Evolutionary conservation across 768 basidiomycete species (phyloP), one percentile per base, ranked within the genome.

Genomic region (Pleurotus giganteus): DNA sequence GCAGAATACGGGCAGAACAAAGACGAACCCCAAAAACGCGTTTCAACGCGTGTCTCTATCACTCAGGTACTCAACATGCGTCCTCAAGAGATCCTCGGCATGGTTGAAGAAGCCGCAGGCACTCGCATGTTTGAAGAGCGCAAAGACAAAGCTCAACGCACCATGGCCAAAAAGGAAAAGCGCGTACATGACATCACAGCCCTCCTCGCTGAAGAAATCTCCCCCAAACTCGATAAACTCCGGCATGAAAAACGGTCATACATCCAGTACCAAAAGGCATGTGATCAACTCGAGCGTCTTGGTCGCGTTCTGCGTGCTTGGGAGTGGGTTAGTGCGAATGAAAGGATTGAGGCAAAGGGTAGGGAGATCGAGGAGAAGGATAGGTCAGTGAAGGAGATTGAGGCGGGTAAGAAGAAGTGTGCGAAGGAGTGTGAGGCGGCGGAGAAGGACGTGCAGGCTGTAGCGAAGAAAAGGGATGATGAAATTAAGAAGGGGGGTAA

Each of bases 91-190:
- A 96, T 98, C 57, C 81, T 99, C 11, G 93, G 94, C 1, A 96
- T 99, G 91, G 91, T 98, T 2, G 97, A 98, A 69, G 97, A 99
- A 68, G 97, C 97, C 0, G 93, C 95, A 0, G 97, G 97, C 4
- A 99, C 97, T 26, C 87, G 94, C 24, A 98, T 98, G 97, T 99
- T 98, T 64, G 97, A 99, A 68, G 96, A 98, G 52, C 84, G 91
- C 15, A 99, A 98, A 66, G 94, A 97, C 67, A 97, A 97, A 69
- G 95, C 96, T 5, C 82, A 88, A 65, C 93, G 90, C 71, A 97
- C 92, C 0, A 99, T 99, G 89, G 80, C 80, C 23, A 98, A 96
- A 80, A 98, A 98, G 74, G 93, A 98, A 60, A 98, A 96, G 71
- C 87, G 89, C 57, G 89, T 98, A 12, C 85, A 91, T 55, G 95